phyloP scores from a whole-genome alignment of 2,329 filamentous ascomycete genomes.

The Aspergillus puulaauensis region DNA sequence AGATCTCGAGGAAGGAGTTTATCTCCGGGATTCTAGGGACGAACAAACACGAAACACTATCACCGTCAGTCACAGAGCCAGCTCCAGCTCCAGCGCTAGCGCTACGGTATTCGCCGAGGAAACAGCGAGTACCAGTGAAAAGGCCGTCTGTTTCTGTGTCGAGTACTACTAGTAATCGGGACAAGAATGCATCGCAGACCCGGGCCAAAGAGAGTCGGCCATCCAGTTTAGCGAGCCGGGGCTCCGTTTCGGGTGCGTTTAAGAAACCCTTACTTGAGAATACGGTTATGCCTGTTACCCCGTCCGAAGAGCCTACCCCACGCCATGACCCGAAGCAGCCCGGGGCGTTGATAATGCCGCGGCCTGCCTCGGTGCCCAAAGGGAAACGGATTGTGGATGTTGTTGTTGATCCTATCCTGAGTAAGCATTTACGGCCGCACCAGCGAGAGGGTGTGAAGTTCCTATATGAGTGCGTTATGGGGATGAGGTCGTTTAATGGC shows the following conservation, averaged over 20 bases:
- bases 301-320: constrained; percentile 53
- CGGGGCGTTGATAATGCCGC: constrained; percentile 66
- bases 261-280: constrained; percentile 61
- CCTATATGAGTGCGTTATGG: constrained; percentile 75
- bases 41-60: constrained; percentile 22
- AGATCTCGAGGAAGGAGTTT: constrained; percentile 61
- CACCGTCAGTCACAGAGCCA: too few species aligned
- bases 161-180: constrained; percentile 4
- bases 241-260: constrained; percentile 52
- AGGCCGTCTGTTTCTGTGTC: constrained; percentile 22
- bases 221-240: constrained; percentile 26
- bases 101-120: constrained; percentile 18
- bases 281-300: constrained; percentile 49
- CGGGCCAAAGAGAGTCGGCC: constrained; percentile 13
- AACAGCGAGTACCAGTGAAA: constrained; percentile 13
- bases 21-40: constrained; percentile 36
- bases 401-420: constrained; percentile 67
- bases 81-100: constrained; percentile 13
- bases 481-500: constrained; percentile 64
- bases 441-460: constrained; percentile 70
- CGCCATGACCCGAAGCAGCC: constrained; percentile 62
- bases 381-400: constrained; percentile 70
- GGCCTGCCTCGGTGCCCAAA: constrained; percentile 54
- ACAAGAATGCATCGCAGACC: constrained; percentile 8
- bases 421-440: constrained; percentile 63